A percentile compares a stretch with the other conserved stretches of the same genome.
These are phyloP conservation scores for Hyphopichia homilentoma DNA, from an alignment of 805 yeast species.

Conservation along the genomic window DNA sequence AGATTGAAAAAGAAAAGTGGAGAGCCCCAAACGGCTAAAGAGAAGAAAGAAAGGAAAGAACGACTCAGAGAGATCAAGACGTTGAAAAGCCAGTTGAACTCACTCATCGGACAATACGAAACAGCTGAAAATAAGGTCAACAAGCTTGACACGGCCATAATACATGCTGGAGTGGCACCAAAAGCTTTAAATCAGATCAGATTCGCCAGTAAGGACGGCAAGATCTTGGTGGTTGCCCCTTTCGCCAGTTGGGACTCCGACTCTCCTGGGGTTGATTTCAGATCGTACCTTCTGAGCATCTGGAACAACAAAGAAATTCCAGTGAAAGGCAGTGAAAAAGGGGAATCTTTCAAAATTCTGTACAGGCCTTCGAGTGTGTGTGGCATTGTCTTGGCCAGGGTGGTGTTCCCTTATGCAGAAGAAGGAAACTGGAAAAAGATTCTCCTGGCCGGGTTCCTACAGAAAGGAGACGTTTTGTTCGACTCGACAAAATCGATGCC, in stretches of 20 bases:
- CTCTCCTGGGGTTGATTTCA: slow-evolving; percentile 1
- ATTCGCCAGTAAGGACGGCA: slow-evolving; percentile 1
- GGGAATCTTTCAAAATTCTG: not conserved
- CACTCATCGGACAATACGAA: not conserved
- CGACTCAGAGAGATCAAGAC: not conserved
- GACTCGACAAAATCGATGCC: slow-evolving; percentile 1
- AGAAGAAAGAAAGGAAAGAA: slow-evolving; percentile 1
- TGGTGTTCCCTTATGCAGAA: slow-evolving; percentile 1
- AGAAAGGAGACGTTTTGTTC: not conserved
- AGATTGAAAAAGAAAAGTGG: not conserved
- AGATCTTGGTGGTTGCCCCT: not conserved
- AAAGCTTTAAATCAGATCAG: not conserved
- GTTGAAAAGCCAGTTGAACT: not conserved
- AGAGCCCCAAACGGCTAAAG: slow-evolving; percentile 1
- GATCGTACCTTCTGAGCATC: not conserved
- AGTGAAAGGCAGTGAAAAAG: not conserved
- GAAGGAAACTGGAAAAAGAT: slow-evolving; percentile 1
- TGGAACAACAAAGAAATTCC: not conserved
- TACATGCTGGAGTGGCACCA: not conserved
- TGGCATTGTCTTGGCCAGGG: slow-evolving; percentile 1
- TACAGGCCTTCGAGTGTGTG: slow-evolving; percentile 1
- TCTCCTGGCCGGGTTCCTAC: not conserved
- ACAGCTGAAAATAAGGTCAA: not conserved
- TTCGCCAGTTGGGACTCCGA: slow-evolving; percentile 2
- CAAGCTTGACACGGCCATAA: not conserved